These are phyloP conservation scores for Penicillium olsonii DNA, from an alignment of 2,329 filamentous ascomycete species.

Conservation along the genomic window DNA sequence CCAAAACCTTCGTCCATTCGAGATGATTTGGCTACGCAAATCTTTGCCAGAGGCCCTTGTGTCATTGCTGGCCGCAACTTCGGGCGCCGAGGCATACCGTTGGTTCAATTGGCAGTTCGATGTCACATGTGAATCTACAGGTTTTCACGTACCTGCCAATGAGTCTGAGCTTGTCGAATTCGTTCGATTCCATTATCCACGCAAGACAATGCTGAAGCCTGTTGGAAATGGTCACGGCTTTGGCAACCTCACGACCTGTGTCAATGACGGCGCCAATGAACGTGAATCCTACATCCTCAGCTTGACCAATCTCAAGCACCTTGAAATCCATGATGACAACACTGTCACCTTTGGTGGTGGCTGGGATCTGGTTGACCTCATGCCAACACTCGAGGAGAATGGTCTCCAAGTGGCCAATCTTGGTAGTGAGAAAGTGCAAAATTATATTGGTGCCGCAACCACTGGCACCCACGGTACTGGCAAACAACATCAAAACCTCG, in stretches of 20 bases:
- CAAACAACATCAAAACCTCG: conserved; percentile 13
- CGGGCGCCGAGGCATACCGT: conserved; percentile 10
- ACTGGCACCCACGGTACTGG: conserved; percentile 24
- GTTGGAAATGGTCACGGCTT: conserved; percentile 24
- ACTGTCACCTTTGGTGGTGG: conserved; percentile 24
- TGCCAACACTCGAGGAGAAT: conserved; percentile 15
- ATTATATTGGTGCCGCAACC: conserved; percentile 19
- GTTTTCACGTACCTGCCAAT: conserved; percentile 14
- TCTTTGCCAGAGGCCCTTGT: neutral
- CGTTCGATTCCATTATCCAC: conserved; percentile 14
- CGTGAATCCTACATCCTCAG: conserved; percentile 18
- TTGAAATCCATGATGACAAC: conserved; percentile 16
- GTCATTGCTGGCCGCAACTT: conserved; percentile 6
- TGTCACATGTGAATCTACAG: conserved; percentile 18
- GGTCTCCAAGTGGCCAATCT: conserved; percentile 18
- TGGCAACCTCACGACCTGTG: conserved; percentile 21
- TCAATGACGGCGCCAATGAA: conserved; percentile 12
- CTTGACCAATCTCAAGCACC: conserved; percentile 17
- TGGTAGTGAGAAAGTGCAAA: conserved; percentile 20
- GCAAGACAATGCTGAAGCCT: conserved; percentile 16
- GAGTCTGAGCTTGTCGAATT: conserved; percentile 12
- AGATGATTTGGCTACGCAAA: neutral
- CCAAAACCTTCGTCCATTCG: neutral
- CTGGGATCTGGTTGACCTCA: conserved; percentile 23
- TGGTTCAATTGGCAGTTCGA: conserved; percentile 25